Base-by-base conservation (phyloP, 192 early-diverging fungal genomes). In the Coemansia sp. region DNA sequence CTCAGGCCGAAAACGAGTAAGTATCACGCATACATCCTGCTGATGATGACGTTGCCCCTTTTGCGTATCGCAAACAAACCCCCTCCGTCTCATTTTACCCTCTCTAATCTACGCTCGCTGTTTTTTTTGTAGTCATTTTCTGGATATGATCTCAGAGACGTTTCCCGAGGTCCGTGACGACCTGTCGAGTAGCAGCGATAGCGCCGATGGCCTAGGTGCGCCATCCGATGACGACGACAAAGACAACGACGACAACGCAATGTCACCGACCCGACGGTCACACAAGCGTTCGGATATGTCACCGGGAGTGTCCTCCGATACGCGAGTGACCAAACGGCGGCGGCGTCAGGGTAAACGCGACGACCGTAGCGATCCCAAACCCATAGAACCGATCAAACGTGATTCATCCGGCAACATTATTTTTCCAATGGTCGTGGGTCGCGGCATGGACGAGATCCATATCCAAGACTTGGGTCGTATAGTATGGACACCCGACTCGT, bases 401-500 rank as follows among this genome's bases (percentile, higher is more conserved):
- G 86, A 87, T 45, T 64, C 78, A 4, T 72, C 85, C 51, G 87
- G 88, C 35, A 67, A 80, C 8, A 55, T 89, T 12, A 72, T 81
- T 9, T 85, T 88, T 20, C 90, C 90, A 2, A 85, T 88, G 33
- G 79, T 83, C 4, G 75, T 91, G 38, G 88, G 88, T 34, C 84
- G 75, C 60, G 88, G 88, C 59, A 84, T 79, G 11, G 88, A 91
- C 61, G 86, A 86, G 66, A 85, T 89, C 15, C 83, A 79, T 8
- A 84, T 91, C 52, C 85, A 85, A 28, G 72, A 73, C 34, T 82
- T 91, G 61, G 90, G 90, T 73, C 77, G 51, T 52, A 79, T 91
- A 20, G 81, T 88, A 4, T 87, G 86, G 83, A 79, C 85, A 11
- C 83, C 84, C 12, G 85, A 89, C 64, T 77, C 84, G 20, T 91